Evolutionary conservation across 306 rosid genomes (phyloP), one percentile per base, ranked within the genome.

Genomic region (Citrullus amarus): DNA sequence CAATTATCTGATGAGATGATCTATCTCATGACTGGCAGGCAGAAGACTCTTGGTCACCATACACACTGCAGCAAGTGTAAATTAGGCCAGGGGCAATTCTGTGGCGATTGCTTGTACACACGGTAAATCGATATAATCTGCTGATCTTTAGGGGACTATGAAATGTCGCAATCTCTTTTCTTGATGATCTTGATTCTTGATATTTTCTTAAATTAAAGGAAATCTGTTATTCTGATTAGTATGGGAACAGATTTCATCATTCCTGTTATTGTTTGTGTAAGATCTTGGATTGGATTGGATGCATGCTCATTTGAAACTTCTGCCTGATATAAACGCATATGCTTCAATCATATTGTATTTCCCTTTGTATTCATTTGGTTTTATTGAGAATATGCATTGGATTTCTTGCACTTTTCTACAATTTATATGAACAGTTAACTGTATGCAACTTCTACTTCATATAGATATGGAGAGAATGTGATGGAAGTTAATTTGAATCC

Each of bases 71-170:
- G 79, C 84, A 89, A 82, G 84, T 92, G 93, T n/a, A 87, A 83
- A 77, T 81, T 87, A 81, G 83, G 68, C 79, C 93, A 86, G 62
- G 92, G 97, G 22, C 79, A 78, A 80, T 11, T 92, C 2, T 90
- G 97, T 75, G 97, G 97, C 82, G 97, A 92, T 86, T 92, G 96
- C 96, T 84, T 92, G 83, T 92, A 87, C 88, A 82, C 25, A 56
- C 89, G 97, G 97, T 92, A 82, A 87, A 63, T 48, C 41, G 61
- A 79, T 82, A 72, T 32, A 79, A 25, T 39, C 56, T 54, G 14
- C 60, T n/a, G 78, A 56, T 59, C 34, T 54, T 48, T 48, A 48
- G 76, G 25, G 39, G 41, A 28, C 6, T 25, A 13, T 46, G 18
- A 12, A 69, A 69, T 8, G 17, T 38, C 17, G 28, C 51, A 9